phyloP scores from a whole-genome alignment of 441 rosid genomes.

The Brassica hybrid region DNA sequence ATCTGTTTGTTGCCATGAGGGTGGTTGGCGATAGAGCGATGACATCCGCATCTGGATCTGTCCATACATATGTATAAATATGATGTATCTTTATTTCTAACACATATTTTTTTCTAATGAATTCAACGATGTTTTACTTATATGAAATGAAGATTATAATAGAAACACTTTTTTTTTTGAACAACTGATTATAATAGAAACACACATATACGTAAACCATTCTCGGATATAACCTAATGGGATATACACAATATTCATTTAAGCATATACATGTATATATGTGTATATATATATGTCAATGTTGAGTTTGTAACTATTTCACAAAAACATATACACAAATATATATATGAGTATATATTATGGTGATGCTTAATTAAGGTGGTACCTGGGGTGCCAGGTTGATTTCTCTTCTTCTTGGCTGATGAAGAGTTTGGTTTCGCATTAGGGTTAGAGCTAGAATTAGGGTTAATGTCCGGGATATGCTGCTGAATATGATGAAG shows the following conservation, averaged over 20 bases:
- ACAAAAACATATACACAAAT: slow-evolving; percentile 2
- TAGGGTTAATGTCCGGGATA: slow-evolving; percentile 40
- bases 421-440: slow-evolving; percentile 44
- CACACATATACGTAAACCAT: background rate
- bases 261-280: background rate
- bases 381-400: slow-evolving; percentile 74
- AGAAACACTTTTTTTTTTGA: too few species aligned
- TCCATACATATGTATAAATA: slow-evolving; percentile 8
- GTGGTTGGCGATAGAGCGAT: slow-evolving; percentile 71
- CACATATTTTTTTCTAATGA: slow-evolving; percentile 6
- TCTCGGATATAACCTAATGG: background rate
- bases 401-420: slow-evolving; percentile 67
- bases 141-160: background rate
- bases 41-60: slow-evolving; percentile 51
- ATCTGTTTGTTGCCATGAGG: slow-evolving; percentile 85
- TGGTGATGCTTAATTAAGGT: slow-evolving; percentile 4
- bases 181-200: slow-evolving; percentile 4
- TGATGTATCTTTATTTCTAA: background rate
- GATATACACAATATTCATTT: slow-evolving; percentile 7
- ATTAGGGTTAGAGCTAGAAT: slow-evolving; percentile 64
- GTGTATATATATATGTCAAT: slow-evolving; percentile 11
- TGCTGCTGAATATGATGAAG: slow-evolving; percentile 41
- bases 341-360: background rate
- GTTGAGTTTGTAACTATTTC: background rate
- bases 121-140: slow-evolving; percentile 8